Evolutionary conservation across 768 basidiomycete species (phyloP), one percentile per base, ranked within the genome.

Genomic region (Boletus rufocinnamomeus): DNA sequence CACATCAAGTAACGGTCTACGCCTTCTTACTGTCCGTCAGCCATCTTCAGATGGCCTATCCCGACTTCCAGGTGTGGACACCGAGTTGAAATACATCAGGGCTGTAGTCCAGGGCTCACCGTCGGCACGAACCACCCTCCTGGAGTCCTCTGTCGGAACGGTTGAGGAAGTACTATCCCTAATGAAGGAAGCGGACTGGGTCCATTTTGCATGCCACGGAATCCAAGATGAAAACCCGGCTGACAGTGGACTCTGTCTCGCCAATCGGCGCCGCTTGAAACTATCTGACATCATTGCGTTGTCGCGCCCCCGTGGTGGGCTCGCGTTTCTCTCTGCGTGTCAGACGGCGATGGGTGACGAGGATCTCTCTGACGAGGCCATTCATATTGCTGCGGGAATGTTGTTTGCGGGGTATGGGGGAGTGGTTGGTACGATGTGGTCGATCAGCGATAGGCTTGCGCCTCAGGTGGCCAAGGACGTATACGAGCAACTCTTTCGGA

Each of bases 241-340:
- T 1, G 54, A 69, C 7, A 72, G 67, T 21, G 63, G 53, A 7
- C 65, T 75, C 38, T 43, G 56, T 21, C 41, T 43, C 34, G 59
- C 11, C 10, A 43, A 23, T 43, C 54, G 54, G 10, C 23, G 40
- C 10, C n/a, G 40, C n/a, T 21, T 63, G 16, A 48, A 38, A 19
- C 43, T 63, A 4, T 34, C 56, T 0, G 62, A 58, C 17, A 52
- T 63, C 40, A 45, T 63, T n/a, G 27, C 44, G 2, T 17, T 59
- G 16, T 57, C 62, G 19, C 50, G 55, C 0, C 64, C 43, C 27
- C 74, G 11, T 38, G 68, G 50, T 30, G 56, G 72, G 38, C 68
- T 81, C 44, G 80, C 75, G 0, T 78, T 80, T 62, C 73, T 82
- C 6, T 80, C 80, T 6, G 80, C 80, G 0, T 82, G 80, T 57